phyloP scores from a whole-genome alignment of 1,284 basidiomycete species.

The Naganishia cerealis region DNA sequence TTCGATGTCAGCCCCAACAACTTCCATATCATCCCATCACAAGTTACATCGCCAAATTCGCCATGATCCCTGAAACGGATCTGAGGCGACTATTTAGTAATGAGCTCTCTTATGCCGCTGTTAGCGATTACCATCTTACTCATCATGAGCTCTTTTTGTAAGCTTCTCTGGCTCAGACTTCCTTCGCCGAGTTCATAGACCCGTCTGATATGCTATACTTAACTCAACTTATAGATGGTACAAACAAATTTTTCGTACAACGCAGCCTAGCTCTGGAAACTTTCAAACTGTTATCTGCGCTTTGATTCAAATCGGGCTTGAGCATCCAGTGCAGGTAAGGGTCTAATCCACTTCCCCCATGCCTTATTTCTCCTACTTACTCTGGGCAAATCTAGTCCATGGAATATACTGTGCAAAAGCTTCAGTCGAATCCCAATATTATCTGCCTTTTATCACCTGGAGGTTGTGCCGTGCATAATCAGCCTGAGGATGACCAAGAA shows the following conservation, averaged over 20 bases:
- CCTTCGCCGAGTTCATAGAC: not conserved
- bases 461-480: constrained; percentile 5
- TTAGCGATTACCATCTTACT: constrained; percentile 4
- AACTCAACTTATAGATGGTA: constrained; percentile 6
- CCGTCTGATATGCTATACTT: not conserved
- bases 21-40: constrained; percentile 14
- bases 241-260: constrained; percentile 17
- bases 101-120: constrained; percentile 8
- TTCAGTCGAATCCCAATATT: constrained; percentile 6
- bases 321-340: not conserved
- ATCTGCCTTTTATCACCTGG: constrained; percentile 12
- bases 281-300: constrained; percentile 3
- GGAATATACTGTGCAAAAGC: constrained; percentile 1
- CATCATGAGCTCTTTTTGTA: constrained; percentile 16
- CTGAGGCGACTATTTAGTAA: constrained; percentile 1
- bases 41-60: constrained; percentile 11
- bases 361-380: not conserved
- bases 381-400: not conserved
- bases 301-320: constrained; percentile 9
- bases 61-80: constrained; percentile 16
- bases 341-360: not conserved
- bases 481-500: not conserved
- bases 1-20: constrained; percentile 13
- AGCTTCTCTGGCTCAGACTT: not conserved
- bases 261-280: not conserved